Percentiles rank a stretch among this genome's conserved stretches.
phyloP scores from a whole-genome alignment of 2,329 filamentous ascomycete genomes.

The Beauveria medogensis region DNA sequence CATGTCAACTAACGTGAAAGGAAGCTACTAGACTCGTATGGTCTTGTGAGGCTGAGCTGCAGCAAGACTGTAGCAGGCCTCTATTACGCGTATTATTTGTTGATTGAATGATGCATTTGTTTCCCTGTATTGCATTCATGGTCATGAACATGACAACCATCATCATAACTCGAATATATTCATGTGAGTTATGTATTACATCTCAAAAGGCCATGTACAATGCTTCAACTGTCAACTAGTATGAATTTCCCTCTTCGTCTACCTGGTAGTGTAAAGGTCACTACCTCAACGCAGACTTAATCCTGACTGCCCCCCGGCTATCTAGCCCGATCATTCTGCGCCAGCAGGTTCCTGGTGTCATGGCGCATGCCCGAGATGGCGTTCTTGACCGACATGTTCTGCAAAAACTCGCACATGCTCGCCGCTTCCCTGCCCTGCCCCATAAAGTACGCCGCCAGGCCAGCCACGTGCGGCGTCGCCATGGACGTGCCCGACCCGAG shows the following conservation, averaged over 20 bases:
- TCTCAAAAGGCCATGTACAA: background rate
- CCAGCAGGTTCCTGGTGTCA: slow-evolving; percentile 4
- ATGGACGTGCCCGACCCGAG: slow-evolving; percentile 39
- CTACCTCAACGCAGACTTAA: background rate
- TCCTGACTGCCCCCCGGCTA: background rate
- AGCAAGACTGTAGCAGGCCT: too few relatives aligned
- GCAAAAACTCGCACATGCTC: background rate
- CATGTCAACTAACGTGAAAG: too few relatives aligned
- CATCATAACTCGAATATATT: too few relatives aligned
- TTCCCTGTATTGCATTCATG: too few relatives aligned
- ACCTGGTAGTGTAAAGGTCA: background rate
- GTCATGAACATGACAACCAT: too few relatives aligned
- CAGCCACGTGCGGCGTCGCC: slow-evolving; percentile 36
- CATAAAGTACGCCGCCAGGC: slow-evolving; percentile 21
- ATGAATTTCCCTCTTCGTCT: background rate
- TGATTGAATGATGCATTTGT: too few relatives aligned
- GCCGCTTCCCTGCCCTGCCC: background rate
- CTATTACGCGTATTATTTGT: too few relatives aligned
- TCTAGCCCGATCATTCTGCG: slow-evolving; percentile 2
- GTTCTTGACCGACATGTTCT: background rate
- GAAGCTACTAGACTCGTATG: too few relatives aligned
- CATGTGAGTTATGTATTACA: too few relatives aligned
- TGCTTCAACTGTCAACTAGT: background rate
- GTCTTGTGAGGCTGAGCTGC: too few relatives aligned
- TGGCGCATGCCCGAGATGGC: background rate